phyloP scores from a whole-genome alignment of 140 eudicot genomes.

The Flaveria floridana region DNA sequence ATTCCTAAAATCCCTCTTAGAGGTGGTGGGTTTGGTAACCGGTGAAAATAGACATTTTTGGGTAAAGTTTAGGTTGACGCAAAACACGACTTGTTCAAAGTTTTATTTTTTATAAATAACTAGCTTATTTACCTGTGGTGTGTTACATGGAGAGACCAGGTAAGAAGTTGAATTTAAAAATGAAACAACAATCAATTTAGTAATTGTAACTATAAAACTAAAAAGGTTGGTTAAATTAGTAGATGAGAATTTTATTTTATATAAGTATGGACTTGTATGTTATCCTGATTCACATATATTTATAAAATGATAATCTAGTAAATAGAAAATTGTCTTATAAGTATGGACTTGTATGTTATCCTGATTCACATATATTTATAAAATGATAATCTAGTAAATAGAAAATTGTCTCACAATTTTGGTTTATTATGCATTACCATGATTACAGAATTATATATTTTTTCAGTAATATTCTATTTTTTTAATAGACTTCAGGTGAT shows the following conservation, averaged over 20 bases:
- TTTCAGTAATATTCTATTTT: neutral
- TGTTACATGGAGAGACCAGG: neutral
- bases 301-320: neutral
- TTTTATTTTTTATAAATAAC: neutral
- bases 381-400: neutral
- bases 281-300: neutral
- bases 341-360: neutral
- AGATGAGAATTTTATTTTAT: neutral
- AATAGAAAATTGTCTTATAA: neutral
- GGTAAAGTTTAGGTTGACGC: neutral
- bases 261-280: neutral
- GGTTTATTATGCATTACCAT: neutral
- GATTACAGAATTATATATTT: neutral
- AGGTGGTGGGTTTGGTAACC: neutral
- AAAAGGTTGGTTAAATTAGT: neutral
- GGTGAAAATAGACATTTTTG: neutral
- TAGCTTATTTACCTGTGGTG: neutral
- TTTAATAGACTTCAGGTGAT: neutral
- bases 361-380: neutral
- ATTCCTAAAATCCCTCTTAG: neutral
- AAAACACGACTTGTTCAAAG: neutral
- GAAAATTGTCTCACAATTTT: neutral
- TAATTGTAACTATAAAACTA: neutral
- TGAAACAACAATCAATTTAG: neutral
- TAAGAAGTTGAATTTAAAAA: too few relatives aligned